Evolutionary conservation across 2,329 filamentous ascomycete genomes (phyloP).

Genomic region (Pseudogymnoascus sp.): DNA sequence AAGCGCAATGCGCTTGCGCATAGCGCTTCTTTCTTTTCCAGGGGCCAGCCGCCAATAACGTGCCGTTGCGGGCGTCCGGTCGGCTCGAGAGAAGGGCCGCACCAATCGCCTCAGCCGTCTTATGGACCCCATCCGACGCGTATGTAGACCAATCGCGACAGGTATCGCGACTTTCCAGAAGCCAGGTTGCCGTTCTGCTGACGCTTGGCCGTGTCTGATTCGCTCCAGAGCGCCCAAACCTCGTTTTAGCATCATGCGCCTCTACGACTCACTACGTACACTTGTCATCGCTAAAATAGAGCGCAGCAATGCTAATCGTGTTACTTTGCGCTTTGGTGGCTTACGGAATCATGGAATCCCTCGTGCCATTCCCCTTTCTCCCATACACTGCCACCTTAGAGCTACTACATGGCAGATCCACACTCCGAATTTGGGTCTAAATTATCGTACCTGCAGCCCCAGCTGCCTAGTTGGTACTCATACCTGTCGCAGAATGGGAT

Average conservation of each 20-base stretch:
- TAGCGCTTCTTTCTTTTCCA: neutral
- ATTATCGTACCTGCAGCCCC: slow-evolving; percentile 4
- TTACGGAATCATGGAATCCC: neutral
- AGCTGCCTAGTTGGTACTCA: slow-evolving; percentile 1
- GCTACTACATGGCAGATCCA: neutral
- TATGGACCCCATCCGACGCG: neutral
- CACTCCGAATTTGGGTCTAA: slow-evolving; percentile 2
- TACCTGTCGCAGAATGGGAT: neutral
- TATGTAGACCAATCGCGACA: neutral
- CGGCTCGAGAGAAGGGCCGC: slow-evolving; percentile 1
- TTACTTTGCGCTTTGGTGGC: neutral
- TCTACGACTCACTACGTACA: neutral
- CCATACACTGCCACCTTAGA: slow-evolving; percentile 7
- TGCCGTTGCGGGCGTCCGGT: neutral
- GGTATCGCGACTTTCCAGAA: slow-evolving; percentile 1
- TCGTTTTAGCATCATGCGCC: slow-evolving; percentile 8
- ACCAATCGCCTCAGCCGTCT: neutral
- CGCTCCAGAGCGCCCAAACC: neutral
- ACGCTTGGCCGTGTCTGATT: slow-evolving; percentile 1
- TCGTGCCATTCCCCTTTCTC: neutral
- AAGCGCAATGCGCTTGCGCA: slow-evolving; percentile 3
- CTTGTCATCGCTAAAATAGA: slow-evolving; percentile 8
- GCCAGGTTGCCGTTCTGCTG: neutral
- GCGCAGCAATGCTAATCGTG: neutral
- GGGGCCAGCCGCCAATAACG: neutral